Evolutionary conservation across 164 flowering plant genomes (phyloP).

Genomic region (Berberis vulgaris): DNA sequence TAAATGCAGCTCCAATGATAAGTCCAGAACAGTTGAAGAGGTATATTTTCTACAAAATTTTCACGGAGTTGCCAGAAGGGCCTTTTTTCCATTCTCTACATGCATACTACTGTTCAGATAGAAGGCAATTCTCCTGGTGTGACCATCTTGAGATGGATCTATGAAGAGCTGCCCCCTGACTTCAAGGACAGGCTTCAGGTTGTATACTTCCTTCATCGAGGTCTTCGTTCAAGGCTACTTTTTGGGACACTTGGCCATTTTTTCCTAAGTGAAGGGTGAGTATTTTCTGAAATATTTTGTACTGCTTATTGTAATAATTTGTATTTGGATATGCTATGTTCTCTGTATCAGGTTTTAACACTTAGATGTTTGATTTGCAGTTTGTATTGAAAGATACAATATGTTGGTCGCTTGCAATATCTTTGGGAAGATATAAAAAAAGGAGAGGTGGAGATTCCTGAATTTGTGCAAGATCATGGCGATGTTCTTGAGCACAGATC

Average conservation of each 20-base stretch:
- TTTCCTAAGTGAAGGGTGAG: slow-evolving; percentile 90
- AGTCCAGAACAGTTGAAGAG: slow-evolving; percentile 73
- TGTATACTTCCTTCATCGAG: slow-evolving; percentile 87
- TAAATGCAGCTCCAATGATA: slow-evolving; percentile 61
- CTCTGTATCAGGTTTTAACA: not conserved
- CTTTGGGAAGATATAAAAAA: slow-evolving; percentile 86
- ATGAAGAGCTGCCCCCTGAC: slow-evolving; percentile 70
- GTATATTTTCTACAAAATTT: slow-evolving; percentile 61
- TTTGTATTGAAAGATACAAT: slow-evolving; percentile 85
- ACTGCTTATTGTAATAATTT: not conserved
- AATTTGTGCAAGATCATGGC: slow-evolving; percentile 79
- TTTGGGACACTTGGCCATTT: slow-evolving; percentile 84
- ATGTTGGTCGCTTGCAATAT: slow-evolving; percentile 84
- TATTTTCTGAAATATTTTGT: not conserved
- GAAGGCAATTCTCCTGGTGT: slow-evolving; percentile 89
- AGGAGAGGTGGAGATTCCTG: slow-evolving; percentile 79
- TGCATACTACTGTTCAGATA: slow-evolving; percentile 79
- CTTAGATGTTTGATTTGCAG: slow-evolving; percentile 22
- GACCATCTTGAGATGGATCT: slow-evolving; percentile 85
- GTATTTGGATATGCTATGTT: not conserved
- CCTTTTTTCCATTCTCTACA: slow-evolving; percentile 76
- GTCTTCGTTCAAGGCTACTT: slow-evolving; percentile 75
- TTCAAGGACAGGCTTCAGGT: slow-evolving; percentile 71
- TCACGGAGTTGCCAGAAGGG: slow-evolving; percentile 63
- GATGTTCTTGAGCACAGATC: slow-evolving; percentile 81